Evolutionary conservation across 768 basidiomycete species (phyloP).

Genomic region (Lactifluus echinatus): DNA sequence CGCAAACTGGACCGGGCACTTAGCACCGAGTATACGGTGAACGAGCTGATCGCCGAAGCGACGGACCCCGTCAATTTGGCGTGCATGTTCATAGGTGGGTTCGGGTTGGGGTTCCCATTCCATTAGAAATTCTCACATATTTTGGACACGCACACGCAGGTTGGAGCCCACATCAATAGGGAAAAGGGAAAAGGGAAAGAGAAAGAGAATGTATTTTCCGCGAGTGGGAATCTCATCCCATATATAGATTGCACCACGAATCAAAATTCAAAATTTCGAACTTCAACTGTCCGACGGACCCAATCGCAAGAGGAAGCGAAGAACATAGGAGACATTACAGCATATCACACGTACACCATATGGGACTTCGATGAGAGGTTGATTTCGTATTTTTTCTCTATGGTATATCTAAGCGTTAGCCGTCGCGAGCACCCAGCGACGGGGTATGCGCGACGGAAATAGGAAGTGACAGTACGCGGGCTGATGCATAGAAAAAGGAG

Average conservation of each 20-base stretch:
- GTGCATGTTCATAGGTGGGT: slow-evolving; percentile 66
- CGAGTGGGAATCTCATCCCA: no score
- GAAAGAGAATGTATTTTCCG: no score
- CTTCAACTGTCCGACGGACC: slow-evolving; percentile 2
- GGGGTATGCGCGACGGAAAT: neutral
- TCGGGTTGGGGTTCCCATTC: no score
- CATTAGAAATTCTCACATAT: no score
- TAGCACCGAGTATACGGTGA: slow-evolving; percentile 90
- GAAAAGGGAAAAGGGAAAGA: no score
- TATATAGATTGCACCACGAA: slow-evolving; percentile 14
- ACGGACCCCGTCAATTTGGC: slow-evolving; percentile 69
- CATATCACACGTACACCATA: slow-evolving; percentile 7
- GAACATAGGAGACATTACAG: slow-evolving; percentile 1
- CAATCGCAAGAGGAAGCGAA: slow-evolving; percentile 4
- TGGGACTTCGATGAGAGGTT: slow-evolving; percentile 1
- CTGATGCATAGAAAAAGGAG: slow-evolving; percentile 8
- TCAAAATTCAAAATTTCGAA: slow-evolving; percentile 1
- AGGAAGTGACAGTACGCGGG: neutral
- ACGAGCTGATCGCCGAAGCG: slow-evolving; percentile 85
- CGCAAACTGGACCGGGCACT: slow-evolving; percentile 77
- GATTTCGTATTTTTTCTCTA: slow-evolving; percentile 11
- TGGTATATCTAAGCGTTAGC: slow-evolving; percentile 16
- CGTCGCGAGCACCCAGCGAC: slow-evolving; percentile 1
- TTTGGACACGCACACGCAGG: no score
- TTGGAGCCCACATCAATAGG: slow-evolving; percentile 35